Conservation (phyloP, 257 asterid genomes). For the Ilex asprella region DNA sequence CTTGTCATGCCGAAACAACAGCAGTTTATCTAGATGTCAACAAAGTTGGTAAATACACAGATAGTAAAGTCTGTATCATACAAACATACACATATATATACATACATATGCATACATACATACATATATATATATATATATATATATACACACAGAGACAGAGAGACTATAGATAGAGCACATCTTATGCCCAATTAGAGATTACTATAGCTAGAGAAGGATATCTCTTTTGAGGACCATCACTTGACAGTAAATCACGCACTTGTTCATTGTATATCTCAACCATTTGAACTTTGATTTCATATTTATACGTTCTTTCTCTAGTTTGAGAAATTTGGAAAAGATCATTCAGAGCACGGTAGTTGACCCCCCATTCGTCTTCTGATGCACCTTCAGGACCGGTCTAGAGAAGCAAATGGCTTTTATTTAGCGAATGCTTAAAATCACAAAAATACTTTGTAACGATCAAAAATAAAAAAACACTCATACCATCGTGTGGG, state of each 20-base stretch:
- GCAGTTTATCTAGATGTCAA: no score
- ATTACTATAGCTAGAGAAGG: slow-evolving; percentile 26
- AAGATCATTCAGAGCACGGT: slow-evolving; percentile 80
- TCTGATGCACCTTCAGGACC: slow-evolving; percentile 86
- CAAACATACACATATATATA: no score
- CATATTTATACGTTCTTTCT: slow-evolving; percentile 45
- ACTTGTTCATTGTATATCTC: slow-evolving; percentile 96
- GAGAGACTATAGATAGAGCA: no score
- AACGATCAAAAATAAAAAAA: neutral
- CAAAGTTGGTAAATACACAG: no score
- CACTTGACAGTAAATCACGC: slow-evolving; percentile 81
- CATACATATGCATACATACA: no score
- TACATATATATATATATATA: no score
- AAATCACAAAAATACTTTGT: no score
- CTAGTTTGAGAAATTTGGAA: slow-evolving; percentile 64
- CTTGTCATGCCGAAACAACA: neutral
- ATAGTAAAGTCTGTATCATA: no score
- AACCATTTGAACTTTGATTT: slow-evolving; percentile 89
- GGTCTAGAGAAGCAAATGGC: slow-evolving; percentile 35
- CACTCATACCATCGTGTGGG: slow-evolving; percentile 78
- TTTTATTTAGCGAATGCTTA: slow-evolving; percentile 11
- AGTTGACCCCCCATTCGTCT: slow-evolving; percentile 93
- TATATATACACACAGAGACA: no score
- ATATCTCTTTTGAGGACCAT: slow-evolving; percentile 67
- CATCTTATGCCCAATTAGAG: no score